A percentile compares a stretch with the other conserved stretches of the same genome.
Evolutionary conservation across 2,329 filamentous ascomycete species (phyloP).

Genomic region (Botrytis cinerea): DNA sequence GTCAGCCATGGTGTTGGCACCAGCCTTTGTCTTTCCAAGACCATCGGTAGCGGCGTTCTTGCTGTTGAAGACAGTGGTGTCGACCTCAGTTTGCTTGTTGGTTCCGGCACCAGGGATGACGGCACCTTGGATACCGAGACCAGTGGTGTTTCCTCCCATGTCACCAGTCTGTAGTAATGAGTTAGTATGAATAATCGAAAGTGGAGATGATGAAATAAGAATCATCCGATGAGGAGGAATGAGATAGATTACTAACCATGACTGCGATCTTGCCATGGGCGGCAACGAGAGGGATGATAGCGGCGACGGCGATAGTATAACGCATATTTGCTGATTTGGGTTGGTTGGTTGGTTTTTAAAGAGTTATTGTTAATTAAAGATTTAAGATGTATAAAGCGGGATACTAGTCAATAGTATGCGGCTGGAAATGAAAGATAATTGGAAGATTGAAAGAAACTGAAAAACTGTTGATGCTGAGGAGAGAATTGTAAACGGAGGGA

Average conservation of each 20-base stretch:
- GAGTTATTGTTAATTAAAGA: conserved; percentile 23
- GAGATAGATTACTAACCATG: conserved; percentile 30
- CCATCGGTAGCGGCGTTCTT: conserved; percentile 52
- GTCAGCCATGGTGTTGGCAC: conserved; percentile 58
- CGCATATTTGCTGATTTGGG: conserved; percentile 36
- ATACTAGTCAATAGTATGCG: conserved; percentile 40
- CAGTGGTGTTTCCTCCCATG: conserved; percentile 48
- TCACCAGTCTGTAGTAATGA: conserved; percentile 39
- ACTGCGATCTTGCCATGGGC: conserved; percentile 60
- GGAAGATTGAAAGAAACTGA: conserved; percentile 27
- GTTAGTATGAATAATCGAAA: conserved; percentile 18
- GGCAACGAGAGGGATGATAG: conserved; percentile 56
- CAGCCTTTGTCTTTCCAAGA: conserved; percentile 58
- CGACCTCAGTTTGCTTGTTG: conserved; percentile 48
- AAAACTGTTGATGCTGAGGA: conserved; percentile 39
- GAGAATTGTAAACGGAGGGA: conserved; percentile 29
- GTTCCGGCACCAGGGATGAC: conserved; percentile 46
- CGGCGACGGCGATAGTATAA: conserved; percentile 44
- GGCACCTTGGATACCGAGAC: conserved; percentile 46
- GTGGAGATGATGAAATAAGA: not conserved
- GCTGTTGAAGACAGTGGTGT: conserved; percentile 55
- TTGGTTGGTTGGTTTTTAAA: conserved; percentile 22
- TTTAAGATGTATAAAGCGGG: conserved; percentile 34
- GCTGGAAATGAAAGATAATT: conserved; percentile 30
- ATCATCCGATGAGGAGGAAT: not conserved